Conservation (phyloP, 805 yeast genomes). For the Candida schatavii region DNA sequence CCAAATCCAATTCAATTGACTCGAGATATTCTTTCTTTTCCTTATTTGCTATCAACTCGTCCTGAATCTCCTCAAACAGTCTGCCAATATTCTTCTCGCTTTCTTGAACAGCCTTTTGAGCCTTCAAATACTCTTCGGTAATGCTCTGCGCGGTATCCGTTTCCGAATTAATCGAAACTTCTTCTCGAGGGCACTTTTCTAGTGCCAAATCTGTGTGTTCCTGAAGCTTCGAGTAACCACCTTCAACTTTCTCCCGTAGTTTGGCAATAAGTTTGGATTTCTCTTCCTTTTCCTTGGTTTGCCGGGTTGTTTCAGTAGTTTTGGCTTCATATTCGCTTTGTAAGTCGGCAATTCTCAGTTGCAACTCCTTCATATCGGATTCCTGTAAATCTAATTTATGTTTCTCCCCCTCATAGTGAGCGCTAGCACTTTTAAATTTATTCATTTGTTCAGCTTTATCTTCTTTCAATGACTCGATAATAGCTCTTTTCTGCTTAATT, state of each 20-base stretch:
- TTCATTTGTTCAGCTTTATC: conserved; percentile 16
- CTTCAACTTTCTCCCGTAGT: conserved; percentile 12
- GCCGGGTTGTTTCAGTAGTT: conserved; percentile 7
- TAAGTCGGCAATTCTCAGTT: conserved; percentile 14
- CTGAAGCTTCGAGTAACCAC: conserved; percentile 12
- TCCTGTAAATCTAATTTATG: conserved; percentile 13
- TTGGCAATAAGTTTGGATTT: conserved; percentile 10
- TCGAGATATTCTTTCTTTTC: conserved; percentile 42
- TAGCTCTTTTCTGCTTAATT: conserved; percentile 23
- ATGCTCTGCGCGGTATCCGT: conserved; percentile 46
- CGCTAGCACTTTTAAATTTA: conserved; percentile 8
- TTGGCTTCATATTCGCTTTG: conserved; percentile 13
- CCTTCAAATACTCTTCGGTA: conserved; percentile 44
- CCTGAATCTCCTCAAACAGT: conserved; percentile 53
- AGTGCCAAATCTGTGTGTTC: conserved; percentile 26
- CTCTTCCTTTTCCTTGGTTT: conserved; percentile 11
- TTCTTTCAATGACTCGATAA: conserved; percentile 25
- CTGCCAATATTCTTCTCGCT: conserved; percentile 56
- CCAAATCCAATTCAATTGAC: conserved; percentile 34
- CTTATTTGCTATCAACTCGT: conserved; percentile 44
- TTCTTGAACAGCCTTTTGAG: conserved; percentile 45
- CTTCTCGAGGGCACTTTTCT: conserved; percentile 47
- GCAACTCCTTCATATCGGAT: conserved; percentile 13
- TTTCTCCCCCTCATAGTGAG: conserved; percentile 15
- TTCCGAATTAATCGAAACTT: conserved; percentile 36